Conservation (phyloP, 768 basidiomycete species). For the Chiua virens region DNA sequence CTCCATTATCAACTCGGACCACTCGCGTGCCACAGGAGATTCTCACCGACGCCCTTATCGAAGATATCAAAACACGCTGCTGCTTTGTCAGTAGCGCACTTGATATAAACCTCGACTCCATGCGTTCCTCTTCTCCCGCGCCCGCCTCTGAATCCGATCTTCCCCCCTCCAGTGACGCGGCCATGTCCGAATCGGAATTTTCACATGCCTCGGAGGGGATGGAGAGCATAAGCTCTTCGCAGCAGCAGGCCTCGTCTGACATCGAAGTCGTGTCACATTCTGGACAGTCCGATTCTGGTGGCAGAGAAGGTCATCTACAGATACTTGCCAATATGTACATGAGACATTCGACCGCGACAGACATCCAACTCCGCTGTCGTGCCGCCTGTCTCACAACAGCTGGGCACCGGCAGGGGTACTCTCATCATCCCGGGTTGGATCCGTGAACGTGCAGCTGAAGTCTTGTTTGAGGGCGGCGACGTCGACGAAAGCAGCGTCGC, state of each 20-base stretch:
- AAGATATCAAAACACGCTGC: conserved; percentile 86
- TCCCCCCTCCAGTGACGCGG: conserved; percentile 50
- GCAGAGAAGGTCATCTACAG: conserved; percentile 43
- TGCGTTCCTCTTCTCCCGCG: conserved; percentile 32
- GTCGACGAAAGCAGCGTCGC: conserved; percentile 85
- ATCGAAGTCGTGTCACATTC: conserved; percentile 55
- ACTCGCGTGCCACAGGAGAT: conserved; percentile 76
- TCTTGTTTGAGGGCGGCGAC: conserved; percentile 87
- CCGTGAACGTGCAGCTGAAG: conserved; percentile 85
- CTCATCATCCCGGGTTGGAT: conserved; percentile 94
- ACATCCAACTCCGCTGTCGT: conserved; percentile 67
- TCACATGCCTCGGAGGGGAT: conserved; percentile 50
- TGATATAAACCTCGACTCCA: conserved; percentile 35
- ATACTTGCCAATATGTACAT: conserved; percentile 69
- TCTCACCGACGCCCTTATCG: conserved; percentile 76
- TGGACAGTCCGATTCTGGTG: conserved; percentile 30
- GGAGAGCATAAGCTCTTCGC: conserved; percentile 50
- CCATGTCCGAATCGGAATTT: conserved; percentile 69
- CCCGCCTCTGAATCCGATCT: conserved; percentile 39
- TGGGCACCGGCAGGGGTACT: conserved; percentile 73
- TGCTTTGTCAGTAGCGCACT: conserved; percentile 81
- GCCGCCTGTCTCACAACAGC: conserved; percentile 65
- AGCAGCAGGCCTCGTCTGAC: conserved; percentile 49
- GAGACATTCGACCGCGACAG: conserved; percentile 75
- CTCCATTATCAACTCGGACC: conserved; percentile 60